phyloP scores from a whole-genome alignment of 106 monocot species.

The Phalaenopsis equestris region DNA sequence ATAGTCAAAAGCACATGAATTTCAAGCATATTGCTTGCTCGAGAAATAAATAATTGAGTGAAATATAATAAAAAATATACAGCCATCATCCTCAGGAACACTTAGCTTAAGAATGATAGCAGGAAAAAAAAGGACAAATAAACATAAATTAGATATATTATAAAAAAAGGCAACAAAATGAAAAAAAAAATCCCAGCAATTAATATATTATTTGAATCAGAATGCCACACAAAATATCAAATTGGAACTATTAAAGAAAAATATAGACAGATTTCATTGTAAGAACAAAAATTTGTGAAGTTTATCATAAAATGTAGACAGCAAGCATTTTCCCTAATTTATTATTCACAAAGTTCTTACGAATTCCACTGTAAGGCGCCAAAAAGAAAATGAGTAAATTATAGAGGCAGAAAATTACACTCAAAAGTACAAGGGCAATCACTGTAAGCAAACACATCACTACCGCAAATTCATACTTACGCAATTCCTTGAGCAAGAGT shows the following conservation, averaged over 20 bases:
- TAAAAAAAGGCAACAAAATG: too few species aligned
- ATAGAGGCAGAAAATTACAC: neutral
- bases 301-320: neutral
- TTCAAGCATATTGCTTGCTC: too few species aligned
- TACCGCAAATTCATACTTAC: constrained; percentile 38
- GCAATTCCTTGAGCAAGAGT: constrained; percentile 99
- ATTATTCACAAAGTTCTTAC: neutral
- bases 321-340: neutral
- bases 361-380: neutral
- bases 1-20: too few species aligned
- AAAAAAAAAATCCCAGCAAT: neutral
- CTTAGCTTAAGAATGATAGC: too few species aligned
- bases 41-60: too few species aligned
- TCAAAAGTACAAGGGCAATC: neutral
- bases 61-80: too few species aligned
- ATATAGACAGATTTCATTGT: neutral
- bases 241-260: neutral
- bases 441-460: neutral
- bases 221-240: neutral
- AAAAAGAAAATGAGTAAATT: neutral
- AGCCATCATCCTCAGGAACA: too few species aligned
- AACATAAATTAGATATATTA: too few species aligned
- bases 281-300: neutral
- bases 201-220: neutral
- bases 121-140: too few species aligned